Evolutionary conservation across 805 yeast genomes (phyloP).

Genomic region (Cyberlindnera euphorbiiphila): DNA sequence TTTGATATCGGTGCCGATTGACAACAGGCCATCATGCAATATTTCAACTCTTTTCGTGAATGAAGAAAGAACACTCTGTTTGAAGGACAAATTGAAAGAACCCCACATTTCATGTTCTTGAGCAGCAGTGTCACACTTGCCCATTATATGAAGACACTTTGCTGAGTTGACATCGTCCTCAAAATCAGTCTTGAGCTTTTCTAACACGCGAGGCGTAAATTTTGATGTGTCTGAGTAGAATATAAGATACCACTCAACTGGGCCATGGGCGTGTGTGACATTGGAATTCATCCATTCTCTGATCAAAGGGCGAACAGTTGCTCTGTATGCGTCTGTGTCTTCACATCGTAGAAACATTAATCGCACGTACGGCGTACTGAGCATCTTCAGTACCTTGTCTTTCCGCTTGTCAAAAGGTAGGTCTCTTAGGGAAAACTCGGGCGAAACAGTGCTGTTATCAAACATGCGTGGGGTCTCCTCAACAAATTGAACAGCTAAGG

Average conservation of each 20-base stretch:
- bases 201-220: slow-evolving; percentile 46
- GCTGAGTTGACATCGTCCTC: slow-evolving; percentile 17
- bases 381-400: slow-evolving; percentile 8
- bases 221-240: slow-evolving; percentile 40
- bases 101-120: slow-evolving; percentile 52
- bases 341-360: slow-evolving; percentile 66
- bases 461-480: slow-evolving; percentile 51
- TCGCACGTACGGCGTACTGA: slow-evolving; percentile 48
- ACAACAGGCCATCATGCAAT: slow-evolving; percentile 3
- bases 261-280: slow-evolving; percentile 36
- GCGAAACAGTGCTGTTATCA: slow-evolving; percentile 15
- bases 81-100: slow-evolving; percentile 40
- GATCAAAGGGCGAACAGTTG: slow-evolving; percentile 77
- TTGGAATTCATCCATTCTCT: slow-evolving; percentile 67
- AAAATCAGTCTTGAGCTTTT: slow-evolving; percentile 54
- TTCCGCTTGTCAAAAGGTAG: slow-evolving; percentile 1
- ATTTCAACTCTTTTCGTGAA: slow-evolving; percentile 43
- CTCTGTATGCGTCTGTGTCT: slow-evolving; percentile 68
- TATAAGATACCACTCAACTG: slow-evolving; percentile 61
- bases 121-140: slow-evolving; percentile 21
- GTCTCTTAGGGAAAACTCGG: neutral
- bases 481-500: slow-evolving; percentile 46
- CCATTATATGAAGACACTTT: slow-evolving; percentile 36
- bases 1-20: neutral
- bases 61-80: slow-evolving; percentile 47